Evolutionary conservation across 257 asterid species (phyloP), one percentile per base, ranked within the genome.

Genomic region (Solanum peruvianum): DNA sequence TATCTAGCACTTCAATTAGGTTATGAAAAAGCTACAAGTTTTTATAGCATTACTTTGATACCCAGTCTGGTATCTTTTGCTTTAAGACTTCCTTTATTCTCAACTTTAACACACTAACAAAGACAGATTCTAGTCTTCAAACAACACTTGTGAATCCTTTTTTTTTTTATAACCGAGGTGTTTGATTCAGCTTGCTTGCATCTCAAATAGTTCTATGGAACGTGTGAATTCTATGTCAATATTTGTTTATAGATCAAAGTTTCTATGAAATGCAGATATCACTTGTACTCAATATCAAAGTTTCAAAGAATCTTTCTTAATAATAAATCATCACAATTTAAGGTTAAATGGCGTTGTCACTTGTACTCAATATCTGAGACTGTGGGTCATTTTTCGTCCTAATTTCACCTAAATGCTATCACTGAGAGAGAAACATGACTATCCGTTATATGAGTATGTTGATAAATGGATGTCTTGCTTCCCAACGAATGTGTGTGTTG

Each of bases 101-200:
- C 2, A 56, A 56, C 64, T 56, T 18, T 27, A 56, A 56, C 11
- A 56, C 62, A 56, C 62, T 56, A 56, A 56, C 0, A 56, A 56
- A 7, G 62, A 56, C 62, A 31, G 33, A 31, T 31, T 31, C 33
- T 31, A 31, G 33, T 31, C 33, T 31, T 31, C 33, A 31, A 31
- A 31, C 33, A 31, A 31, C 42, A 69, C 23, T 4, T 70, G 76
- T 31, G 13, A 70, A 31, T 15, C n/a, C 76, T 70, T 70, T 8
- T 52, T 16, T 15, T 0, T 29, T 66, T 2, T 66, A 7, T 7
- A 31, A 70, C 2, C 2, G n/a, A 0, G 14, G 77, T 31, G 42
- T 70, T 0, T 37, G 1, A 0, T 5, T 14, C 3, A 70, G n/a
- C 0, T 70, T 31, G n/a, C n/a, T n/a, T n/a, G n/a, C n/a, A n/a